Evolutionary conservation across 441 rosid genomes (phyloP).

Genomic region (Populus hybrid): DNA sequence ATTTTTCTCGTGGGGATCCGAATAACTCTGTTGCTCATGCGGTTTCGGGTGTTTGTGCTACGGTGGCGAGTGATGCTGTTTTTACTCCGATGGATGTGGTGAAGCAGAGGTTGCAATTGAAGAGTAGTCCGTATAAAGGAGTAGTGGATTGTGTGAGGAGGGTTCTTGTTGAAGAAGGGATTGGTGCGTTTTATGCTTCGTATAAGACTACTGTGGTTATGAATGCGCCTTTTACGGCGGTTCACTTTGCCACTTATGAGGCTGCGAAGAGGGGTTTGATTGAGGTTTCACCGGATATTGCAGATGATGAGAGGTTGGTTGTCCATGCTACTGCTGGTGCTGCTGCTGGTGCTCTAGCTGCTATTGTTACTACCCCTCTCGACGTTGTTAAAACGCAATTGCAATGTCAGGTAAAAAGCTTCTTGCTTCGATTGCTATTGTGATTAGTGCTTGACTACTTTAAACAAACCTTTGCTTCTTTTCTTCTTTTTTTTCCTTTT

Average conservation of each 20-base stretch:
- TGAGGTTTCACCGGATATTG: slow-evolving; percentile 67
- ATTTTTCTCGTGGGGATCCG: slow-evolving; percentile 37
- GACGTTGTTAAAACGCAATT: slow-evolving; percentile 88
- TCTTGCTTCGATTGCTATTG: background rate
- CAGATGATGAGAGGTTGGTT: slow-evolving; percentile 55
- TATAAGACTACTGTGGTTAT: slow-evolving; percentile 79
- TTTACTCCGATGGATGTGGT: slow-evolving; percentile 89
- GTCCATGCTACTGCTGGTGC: slow-evolving; percentile 94
- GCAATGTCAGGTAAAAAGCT: slow-evolving; percentile 75
- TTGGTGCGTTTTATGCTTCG: slow-evolving; percentile 71
- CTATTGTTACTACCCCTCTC: slow-evolving; percentile 75
- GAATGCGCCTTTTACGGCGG: slow-evolving; percentile 92
- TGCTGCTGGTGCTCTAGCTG: slow-evolving; percentile 76
- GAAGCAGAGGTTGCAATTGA: slow-evolving; percentile 68
- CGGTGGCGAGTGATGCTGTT: slow-evolving; percentile 69
- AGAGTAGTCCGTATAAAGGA: slow-evolving; percentile 65
- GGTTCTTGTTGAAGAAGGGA: slow-evolving; percentile 65
- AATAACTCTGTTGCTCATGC: slow-evolving; percentile 45
- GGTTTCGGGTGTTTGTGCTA: slow-evolving; percentile 50
- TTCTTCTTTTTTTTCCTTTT: background rate
- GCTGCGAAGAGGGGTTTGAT: slow-evolving; percentile 62
- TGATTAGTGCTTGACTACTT: background rate
- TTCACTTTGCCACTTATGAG: slow-evolving; percentile 76
- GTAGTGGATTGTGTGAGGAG: slow-evolving; percentile 61
- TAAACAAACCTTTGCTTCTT: too few species aligned